These are phyloP conservation scores for Eudorina sp. DNA, from an alignment of 139 green algal species.

Conservation along the genomic window DNA sequence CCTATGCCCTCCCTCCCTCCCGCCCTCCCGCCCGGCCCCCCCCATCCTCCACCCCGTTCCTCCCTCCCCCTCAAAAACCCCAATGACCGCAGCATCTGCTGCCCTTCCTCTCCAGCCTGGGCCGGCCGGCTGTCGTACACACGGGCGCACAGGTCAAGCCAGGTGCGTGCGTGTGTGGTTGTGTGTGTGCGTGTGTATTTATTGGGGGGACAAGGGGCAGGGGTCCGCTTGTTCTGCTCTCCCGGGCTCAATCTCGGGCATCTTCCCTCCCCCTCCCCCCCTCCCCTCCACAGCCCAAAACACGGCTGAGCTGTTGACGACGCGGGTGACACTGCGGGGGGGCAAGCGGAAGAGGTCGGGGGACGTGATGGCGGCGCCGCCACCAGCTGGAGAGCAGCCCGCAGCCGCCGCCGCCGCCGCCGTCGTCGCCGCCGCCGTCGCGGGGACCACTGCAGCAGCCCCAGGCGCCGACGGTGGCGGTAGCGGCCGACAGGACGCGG, in stretches of 20 bases:
- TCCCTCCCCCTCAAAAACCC: background rate
- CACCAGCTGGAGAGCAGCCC: too few species aligned
- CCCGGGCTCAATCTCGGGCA: background rate
- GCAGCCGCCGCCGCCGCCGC: too few species aligned
- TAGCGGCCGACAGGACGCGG: background rate
- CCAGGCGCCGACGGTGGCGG: too few species aligned
- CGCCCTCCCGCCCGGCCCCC: background rate
- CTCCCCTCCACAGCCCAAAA: background rate
- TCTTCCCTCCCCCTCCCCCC: background rate
- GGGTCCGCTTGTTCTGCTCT: background rate
- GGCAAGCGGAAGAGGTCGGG: slow-evolving; percentile 37
- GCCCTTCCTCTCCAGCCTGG: slow-evolving; percentile 48
- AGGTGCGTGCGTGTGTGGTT: slow-evolving; percentile 12
- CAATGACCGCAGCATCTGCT: slow-evolving; percentile 60
- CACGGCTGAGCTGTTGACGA: slow-evolving; percentile 18
- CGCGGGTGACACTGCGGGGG: background rate
- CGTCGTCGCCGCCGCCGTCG: too few species aligned
- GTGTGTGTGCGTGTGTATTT: background rate
- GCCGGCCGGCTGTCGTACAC: slow-evolving; percentile 13
- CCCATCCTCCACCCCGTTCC: too few species aligned
- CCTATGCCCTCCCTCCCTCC: background rate
- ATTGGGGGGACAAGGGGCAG: too few species aligned
- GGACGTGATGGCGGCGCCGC: too few species aligned
- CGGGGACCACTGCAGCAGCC: too few species aligned
- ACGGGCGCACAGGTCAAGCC: slow-evolving; percentile 47